Evolutionary conservation across 257 asterid genomes (phyloP).

Genomic region (Gentiana straminea): DNA sequence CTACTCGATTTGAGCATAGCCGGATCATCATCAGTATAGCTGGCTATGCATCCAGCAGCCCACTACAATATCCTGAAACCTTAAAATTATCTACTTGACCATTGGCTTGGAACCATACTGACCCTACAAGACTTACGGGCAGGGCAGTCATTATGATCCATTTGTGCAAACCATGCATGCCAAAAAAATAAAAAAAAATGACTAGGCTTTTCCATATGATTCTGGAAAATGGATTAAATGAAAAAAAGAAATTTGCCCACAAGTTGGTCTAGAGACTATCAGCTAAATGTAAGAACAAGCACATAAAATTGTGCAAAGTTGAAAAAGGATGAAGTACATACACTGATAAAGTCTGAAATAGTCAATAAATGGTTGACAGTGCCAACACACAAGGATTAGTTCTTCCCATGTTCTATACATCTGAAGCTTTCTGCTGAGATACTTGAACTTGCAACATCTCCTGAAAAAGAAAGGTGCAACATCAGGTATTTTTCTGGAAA

Average conservation of each 20-base stretch:
- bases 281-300: not conserved
- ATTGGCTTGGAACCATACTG: no score
- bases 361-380: not conserved
- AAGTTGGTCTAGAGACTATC: not conserved
- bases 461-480: conserved; percentile 24
- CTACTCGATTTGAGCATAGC: no score
- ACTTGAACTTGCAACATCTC: conserved; percentile 44
- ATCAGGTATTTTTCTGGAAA: conserved; percentile 4
- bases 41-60: no score
- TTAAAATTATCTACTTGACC: no score
- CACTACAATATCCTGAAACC: no score
- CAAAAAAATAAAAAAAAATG: not conserved
- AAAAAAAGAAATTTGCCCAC: not conserved
- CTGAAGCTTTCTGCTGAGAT: conserved; percentile 40
- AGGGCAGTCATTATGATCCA: no score
- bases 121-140: no score
- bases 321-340: no score
- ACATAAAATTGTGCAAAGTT: not conserved
- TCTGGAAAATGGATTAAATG: not conserved
- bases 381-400: conserved; percentile 19
- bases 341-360: not conserved
- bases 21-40: no score
- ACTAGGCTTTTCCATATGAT: not conserved
- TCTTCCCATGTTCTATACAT: conserved; percentile 38
- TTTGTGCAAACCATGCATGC: not conserved